phyloP scores from a whole-genome alignment of 73 alveolate genomes.

The Tetrahymena malaccensis region DNA sequence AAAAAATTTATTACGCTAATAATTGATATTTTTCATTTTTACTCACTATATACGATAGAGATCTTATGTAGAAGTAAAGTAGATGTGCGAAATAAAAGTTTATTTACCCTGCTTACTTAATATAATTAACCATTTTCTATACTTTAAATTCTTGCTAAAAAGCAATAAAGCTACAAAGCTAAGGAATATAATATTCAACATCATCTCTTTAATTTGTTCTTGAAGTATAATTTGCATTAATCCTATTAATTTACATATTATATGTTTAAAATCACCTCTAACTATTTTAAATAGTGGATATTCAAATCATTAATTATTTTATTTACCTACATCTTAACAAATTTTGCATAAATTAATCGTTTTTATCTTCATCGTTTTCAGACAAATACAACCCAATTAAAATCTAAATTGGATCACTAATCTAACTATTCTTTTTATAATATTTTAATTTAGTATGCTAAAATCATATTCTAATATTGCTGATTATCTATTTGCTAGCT shows the following conservation, averaged over 20 bases:
- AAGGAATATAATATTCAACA: slow-evolving; percentile 65
- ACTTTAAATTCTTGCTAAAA: neutral
- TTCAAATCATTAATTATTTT: neutral
- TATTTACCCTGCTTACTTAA: slow-evolving; percentile 9
- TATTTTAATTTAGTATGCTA: neutral
- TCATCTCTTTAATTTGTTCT: slow-evolving; percentile 42
- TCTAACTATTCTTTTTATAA: neutral
- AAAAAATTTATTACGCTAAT: neutral
- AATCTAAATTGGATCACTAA: neutral
- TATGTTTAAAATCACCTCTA: neutral
- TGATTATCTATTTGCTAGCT: neutral
- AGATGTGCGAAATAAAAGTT: slow-evolving; percentile 31
- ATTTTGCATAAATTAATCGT: neutral
- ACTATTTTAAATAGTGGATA: neutral
- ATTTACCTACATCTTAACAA: neutral
- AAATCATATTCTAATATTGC: no score
- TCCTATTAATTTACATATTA: neutral
- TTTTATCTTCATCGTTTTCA: neutral
- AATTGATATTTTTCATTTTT: neutral
- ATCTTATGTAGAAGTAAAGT: slow-evolving; percentile 20
- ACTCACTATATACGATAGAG: neutral
- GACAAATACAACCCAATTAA: neutral
- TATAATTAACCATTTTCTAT: neutral
- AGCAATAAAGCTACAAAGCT: slow-evolving; percentile 24
- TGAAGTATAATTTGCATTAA: neutral